These are phyloP conservation scores for Neonectria magnoliae DNA, from an alignment of 2,329 filamentous ascomycete species.

Conservation along the genomic window DNA sequence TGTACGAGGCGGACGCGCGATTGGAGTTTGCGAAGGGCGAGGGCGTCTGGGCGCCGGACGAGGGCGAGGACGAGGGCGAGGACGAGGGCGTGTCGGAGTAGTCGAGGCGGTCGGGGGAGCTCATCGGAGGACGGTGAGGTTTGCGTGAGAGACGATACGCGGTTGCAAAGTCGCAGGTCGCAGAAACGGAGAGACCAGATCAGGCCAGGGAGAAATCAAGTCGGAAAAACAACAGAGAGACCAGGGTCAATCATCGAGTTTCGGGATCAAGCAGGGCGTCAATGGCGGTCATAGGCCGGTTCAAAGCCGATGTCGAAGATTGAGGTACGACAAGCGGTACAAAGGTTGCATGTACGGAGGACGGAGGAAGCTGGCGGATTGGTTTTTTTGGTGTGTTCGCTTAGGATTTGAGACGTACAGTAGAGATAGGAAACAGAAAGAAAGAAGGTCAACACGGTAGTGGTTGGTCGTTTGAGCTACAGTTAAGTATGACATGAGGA, in stretches of 20 bases:
- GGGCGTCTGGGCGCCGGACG: slow-evolving; percentile 41
- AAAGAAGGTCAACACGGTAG: background rate
- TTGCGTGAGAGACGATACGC: background rate
- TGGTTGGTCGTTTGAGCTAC: background rate
- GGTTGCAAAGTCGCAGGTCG: background rate
- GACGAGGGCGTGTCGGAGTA: slow-evolving; percentile 37
- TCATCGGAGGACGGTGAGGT: slow-evolving; percentile 26
- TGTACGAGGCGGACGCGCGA: slow-evolving; percentile 41
- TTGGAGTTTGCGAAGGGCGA: slow-evolving; percentile 28
- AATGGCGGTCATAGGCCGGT: background rate
- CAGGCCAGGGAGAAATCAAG: slow-evolving; percentile 5
- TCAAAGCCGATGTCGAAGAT: background rate
- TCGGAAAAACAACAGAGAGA: slow-evolving; percentile 6
- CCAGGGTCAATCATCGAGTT: slow-evolving; percentile 9
- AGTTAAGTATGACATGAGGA: background rate
- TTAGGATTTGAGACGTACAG: background rate
- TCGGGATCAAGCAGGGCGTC: slow-evolving; percentile 9
- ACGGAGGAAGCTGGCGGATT: background rate
- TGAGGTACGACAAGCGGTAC: background rate
- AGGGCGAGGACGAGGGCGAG: slow-evolving; percentile 35
- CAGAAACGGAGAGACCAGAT: slow-evolving; percentile 2
- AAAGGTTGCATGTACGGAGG: background rate
- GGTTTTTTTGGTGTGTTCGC: background rate
- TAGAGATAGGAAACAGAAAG: background rate
- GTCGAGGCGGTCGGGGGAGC: slow-evolving; percentile 34